Base-by-base conservation (phyloP, 2,329 filamentous ascomycete species). In the Neophaeococcomyces mojaviensis region DNA sequence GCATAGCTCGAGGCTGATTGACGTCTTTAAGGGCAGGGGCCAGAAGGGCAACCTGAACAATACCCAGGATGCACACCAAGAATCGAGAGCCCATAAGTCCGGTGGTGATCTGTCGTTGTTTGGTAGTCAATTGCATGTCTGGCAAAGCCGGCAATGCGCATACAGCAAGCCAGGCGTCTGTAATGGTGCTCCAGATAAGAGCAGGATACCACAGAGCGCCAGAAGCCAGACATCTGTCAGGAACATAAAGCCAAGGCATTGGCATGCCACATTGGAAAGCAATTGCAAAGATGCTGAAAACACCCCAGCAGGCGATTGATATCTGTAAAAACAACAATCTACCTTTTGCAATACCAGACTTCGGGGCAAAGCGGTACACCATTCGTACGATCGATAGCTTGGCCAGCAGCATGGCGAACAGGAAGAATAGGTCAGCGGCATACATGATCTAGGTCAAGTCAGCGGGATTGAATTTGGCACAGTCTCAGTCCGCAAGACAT, bases 21-120 rank as follows among this genome's bases (percentile, higher is more conserved):
- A 79, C 68, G 47, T 71, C 65, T 20, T 77, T 72, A 5, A 81
- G 64, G 0, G 62, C 61, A 8, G 64, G 57, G 1, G 65, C 64
- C 30, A 75, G 63, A 24, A 66, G 66, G 37, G 55, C 59, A n/a
- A 76, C 49, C 44, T 73, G 40, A 13, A 16, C 40, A 20, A 43
- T 20, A 16, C 32, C 26, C 12, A 43, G 30, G 12, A 43, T 26
- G 32, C 40, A 43, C 8, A 31, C 22, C 3, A 43, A 16, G 40
- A 43, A 35, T 10, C 40, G 15, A 8, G 32, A 16, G 18, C 40
- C 28, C 28, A 43, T 34, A 4, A 43, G 40, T 4, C 30, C 40
- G 30, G 34, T 18, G 30, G 34, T 22, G 15, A 19, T 32, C 20
- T 43, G 40, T 10, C 40, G 28, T 16, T 43, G 40, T 35, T 43